Conservation (phyloP, 2,329 filamentous ascomycete species). For the Neonectria hederae region DNA sequence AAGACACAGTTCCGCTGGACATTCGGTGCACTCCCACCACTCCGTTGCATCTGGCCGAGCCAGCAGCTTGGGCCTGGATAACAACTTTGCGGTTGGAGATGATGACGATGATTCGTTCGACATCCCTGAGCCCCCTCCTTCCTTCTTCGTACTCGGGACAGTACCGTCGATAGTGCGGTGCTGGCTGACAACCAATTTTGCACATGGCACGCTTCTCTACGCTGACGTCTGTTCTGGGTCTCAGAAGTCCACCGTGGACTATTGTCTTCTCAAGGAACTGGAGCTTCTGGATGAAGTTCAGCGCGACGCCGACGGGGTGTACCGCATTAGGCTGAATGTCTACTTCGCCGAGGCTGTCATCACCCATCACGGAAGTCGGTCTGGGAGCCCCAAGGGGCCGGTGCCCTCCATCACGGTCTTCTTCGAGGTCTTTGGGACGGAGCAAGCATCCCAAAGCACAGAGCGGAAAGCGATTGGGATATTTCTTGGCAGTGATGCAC, state of each 20-base stretch:
- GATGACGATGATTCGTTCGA: slow-evolving; percentile 76
- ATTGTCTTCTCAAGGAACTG: slow-evolving; percentile 77
- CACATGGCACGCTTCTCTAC: slow-evolving; percentile 87
- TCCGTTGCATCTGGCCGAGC: slow-evolving; percentile 82
- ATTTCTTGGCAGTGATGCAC: slow-evolving; percentile 87
- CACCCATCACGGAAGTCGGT: slow-evolving; percentile 76
- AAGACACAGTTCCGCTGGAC: slow-evolving; percentile 90
- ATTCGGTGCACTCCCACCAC: slow-evolving; percentile 74
- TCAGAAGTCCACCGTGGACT: slow-evolving; percentile 84
- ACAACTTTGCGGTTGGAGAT: slow-evolving; percentile 69
- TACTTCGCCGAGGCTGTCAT: slow-evolving; percentile 93
- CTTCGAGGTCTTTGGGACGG: slow-evolving; percentile 76
- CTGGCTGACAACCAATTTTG: slow-evolving; percentile 92
- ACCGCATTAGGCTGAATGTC: slow-evolving; percentile 79
- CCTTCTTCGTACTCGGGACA: slow-evolving; percentile 84
- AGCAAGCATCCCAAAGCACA: slow-evolving; percentile 48
- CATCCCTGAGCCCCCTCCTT: slow-evolving; percentile 80
- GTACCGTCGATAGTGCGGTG: slow-evolving; percentile 95
- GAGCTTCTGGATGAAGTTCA: slow-evolving; percentile 74
- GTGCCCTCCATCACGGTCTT: slow-evolving; percentile 83
- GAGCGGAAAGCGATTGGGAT: slow-evolving; percentile 77
- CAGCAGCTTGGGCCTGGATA: slow-evolving; percentile 88
- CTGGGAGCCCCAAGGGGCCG: slow-evolving; percentile 71
- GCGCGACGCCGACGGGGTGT: slow-evolving; percentile 70
- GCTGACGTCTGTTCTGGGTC: slow-evolving; percentile 93